Evolutionary conservation across 1,139 yeast genomes (phyloP).

Genomic region (Fermentozyma sake): DNA sequence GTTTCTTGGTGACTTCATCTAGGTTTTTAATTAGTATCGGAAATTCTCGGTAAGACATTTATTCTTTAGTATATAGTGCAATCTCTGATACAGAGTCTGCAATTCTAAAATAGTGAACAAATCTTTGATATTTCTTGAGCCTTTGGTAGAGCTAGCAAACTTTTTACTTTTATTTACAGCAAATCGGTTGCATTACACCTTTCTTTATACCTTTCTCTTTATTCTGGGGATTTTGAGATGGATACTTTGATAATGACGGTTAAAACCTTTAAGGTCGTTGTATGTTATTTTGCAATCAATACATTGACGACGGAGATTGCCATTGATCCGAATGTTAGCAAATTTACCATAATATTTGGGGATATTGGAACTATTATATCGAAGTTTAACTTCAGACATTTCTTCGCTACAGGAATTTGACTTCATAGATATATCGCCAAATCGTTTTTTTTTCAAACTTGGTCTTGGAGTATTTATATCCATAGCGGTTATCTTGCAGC

Average conservation of each 20-base stretch:
- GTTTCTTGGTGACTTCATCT: too few species aligned
- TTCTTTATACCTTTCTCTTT: background rate
- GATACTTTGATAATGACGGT: constrained; percentile 3
- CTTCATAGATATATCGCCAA: too few species aligned
- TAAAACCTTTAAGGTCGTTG: constrained; percentile 3
- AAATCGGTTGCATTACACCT: background rate
- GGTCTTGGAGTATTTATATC: too few species aligned
- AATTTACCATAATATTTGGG: constrained; percentile 4
- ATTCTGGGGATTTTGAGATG: constrained; percentile 1
- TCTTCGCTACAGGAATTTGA: too few species aligned
- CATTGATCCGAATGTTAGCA: constrained; percentile 1
- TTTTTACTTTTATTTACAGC: too few species aligned
- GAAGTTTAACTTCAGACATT: constrained; percentile 1
- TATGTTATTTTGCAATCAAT: constrained; percentile 1
- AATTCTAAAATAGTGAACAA: background rate
- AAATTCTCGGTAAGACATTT: too few species aligned
- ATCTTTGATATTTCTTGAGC: background rate
- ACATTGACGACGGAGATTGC: constrained; percentile 2
- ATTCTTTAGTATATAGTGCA: too few species aligned
- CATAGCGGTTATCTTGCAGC: too few species aligned
- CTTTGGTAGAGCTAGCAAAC: background rate
- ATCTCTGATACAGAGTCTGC: constrained; percentile 1
- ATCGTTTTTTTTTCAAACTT: too few species aligned
- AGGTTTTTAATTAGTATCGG: too few species aligned
- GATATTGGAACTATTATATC: constrained; percentile 3